These are phyloP conservation scores for Entomortierella chlamydospora DNA, from an alignment of 192 early-diverging fungal genomes.

Conservation along the genomic window DNA sequence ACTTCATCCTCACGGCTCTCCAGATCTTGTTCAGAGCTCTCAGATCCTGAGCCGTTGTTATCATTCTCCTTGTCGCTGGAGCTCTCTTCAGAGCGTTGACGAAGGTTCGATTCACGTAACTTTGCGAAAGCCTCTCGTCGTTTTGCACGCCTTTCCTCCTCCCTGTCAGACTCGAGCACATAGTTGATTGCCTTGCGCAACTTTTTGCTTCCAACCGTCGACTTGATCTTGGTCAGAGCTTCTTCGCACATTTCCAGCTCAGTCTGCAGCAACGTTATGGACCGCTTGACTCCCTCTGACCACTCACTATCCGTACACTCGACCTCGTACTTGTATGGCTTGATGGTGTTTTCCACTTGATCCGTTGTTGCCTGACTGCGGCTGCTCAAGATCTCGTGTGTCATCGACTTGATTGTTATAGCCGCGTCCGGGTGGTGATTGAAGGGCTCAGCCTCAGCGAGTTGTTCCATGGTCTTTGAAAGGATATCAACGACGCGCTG, in stretches of 20 bases:
- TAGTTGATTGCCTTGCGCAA: conserved; percentile 88
- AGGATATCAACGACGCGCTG: conserved; percentile 94
- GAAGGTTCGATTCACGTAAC: conserved; percentile 30
- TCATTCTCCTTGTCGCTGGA: background rate
- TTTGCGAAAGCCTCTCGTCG: conserved; percentile 37
- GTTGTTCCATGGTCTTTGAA: conserved; percentile 82
- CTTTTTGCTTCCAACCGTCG: conserved; percentile 79
- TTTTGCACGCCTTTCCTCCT: conserved; percentile 54
- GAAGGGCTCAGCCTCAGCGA: conserved; percentile 87
- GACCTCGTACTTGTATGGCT: conserved; percentile 98
- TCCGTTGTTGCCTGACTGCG: conserved; percentile 93
- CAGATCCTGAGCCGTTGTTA: background rate
- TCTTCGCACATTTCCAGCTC: conserved; percentile 84
- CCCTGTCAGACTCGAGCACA: conserved; percentile 77
- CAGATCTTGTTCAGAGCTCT: background rate
- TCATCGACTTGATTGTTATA: conserved; percentile 83
- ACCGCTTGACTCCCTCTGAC: conserved; percentile 88
- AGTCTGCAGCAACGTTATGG: conserved; percentile 79
- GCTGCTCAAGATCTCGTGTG: conserved; percentile 83
- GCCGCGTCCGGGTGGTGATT: conserved; percentile 86
- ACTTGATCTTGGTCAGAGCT: conserved; percentile 77
- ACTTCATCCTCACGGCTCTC: background rate
- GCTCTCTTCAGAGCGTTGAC: conserved; percentile 15
- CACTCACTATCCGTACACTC: conserved; percentile 94
- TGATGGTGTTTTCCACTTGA: conserved; percentile 99